Conservation (phyloP, 2,329 filamentous ascomycete genomes). For the Helotiales sp. region DNA sequence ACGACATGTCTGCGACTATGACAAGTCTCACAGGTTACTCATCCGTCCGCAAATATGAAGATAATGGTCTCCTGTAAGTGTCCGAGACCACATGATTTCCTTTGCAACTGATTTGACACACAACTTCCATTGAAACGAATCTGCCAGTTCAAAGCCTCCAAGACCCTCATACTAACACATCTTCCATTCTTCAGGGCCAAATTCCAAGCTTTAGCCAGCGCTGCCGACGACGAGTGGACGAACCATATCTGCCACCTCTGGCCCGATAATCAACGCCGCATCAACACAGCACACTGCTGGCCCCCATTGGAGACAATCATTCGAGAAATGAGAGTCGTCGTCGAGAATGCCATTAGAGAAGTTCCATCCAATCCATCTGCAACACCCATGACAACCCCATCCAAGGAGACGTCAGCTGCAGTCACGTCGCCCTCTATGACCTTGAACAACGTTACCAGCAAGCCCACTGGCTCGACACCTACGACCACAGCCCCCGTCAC, state of each 20-base stretch:
- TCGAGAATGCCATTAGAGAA: neutral
- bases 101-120: no score
- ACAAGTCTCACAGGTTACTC: neutral
- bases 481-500: neutral
- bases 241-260: neutral
- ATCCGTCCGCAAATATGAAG: neutral
- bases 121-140: no score
- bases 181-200: neutral
- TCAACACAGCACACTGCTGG: neutral
- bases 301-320: neutral
- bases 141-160: no score
- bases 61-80: neutral
- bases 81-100: no score
- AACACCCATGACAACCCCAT: neutral
- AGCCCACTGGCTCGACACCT: neutral
- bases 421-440: neutral
- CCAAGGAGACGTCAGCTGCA: neutral
- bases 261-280: neutral
- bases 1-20: constrained; percentile 5
- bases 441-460: neutral
- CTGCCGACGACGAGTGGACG: neutral
- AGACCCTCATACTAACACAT: neutral
- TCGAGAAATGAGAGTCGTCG: neutral
- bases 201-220: neutral
- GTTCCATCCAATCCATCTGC: neutral